These are phyloP conservation scores for Oryza meridionalis DNA, from an alignment of 176 grass and related monocot species.

Conservation along the genomic window DNA sequence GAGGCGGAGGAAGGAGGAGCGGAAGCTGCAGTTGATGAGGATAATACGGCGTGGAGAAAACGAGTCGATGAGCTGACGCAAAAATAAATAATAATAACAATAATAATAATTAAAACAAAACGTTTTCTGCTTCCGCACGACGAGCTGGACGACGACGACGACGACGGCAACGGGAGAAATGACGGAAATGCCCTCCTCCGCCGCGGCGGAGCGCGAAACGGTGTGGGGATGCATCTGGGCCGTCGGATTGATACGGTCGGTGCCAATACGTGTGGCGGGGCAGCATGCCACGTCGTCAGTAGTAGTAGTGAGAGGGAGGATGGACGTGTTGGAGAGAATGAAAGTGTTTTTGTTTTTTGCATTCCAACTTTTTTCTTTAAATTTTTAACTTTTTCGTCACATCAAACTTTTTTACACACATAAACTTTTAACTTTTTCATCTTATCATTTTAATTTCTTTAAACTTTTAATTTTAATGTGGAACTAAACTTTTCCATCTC, in stretches of 20 bases:
- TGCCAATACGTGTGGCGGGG: neutral
- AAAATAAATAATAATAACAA: too few relatives aligned
- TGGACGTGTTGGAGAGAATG: too few relatives aligned
- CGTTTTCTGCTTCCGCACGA: neutral
- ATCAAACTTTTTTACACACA: too few relatives aligned
- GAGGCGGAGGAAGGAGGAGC: constrained; percentile 3
- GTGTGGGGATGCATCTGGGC: neutral
- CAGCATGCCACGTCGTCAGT: too few relatives aligned
- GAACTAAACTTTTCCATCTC: too few relatives aligned
- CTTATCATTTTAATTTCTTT: too few relatives aligned
- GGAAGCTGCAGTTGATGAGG: neutral
- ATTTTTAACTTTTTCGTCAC: too few relatives aligned
- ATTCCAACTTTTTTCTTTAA: too few relatives aligned
- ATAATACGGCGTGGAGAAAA: constrained; percentile 26
- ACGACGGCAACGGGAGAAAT: neutral
- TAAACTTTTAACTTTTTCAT: too few relatives aligned
- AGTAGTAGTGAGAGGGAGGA: too few relatives aligned
- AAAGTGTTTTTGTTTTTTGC: too few relatives aligned
- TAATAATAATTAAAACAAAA: constrained; percentile 6
- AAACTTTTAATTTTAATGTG: too few relatives aligned
- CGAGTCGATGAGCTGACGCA: neutral
- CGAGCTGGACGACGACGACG: neutral
- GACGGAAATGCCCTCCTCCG: constrained; percentile 3
- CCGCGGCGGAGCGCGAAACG: neutral
- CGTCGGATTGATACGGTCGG: constrained; percentile 14